Evolutionary conservation across 2,329 filamentous ascomycete genomes (phyloP).

Genomic region (Rutstroemia sp.): DNA sequence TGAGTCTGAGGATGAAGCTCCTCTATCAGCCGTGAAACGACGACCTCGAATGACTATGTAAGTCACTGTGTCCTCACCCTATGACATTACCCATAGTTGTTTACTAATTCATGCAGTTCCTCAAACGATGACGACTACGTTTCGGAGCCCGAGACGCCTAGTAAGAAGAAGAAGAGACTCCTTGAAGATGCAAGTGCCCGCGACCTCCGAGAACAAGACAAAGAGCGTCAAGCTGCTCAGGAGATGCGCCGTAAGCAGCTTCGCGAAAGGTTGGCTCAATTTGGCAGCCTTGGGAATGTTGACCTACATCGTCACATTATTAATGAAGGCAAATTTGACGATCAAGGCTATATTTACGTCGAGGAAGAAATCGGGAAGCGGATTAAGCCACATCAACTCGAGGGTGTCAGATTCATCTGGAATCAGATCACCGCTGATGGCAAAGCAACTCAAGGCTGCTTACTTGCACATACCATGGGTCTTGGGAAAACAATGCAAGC

Average conservation of each 20-base stretch:
- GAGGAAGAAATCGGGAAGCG: constrained; percentile 52
- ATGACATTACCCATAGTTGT: background rate
- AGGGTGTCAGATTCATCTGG: constrained; percentile 84
- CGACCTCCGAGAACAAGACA: constrained; percentile 48
- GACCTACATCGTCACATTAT: constrained; percentile 48
- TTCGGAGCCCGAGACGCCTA: constrained; percentile 6
- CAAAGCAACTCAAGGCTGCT: constrained; percentile 60
- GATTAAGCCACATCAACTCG: constrained; percentile 75
- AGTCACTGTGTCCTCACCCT: background rate
- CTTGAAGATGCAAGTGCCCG: constrained; percentile 38
- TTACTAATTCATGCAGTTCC: background rate
- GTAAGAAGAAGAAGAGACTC: constrained; percentile 32
- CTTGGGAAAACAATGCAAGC: constrained; percentile 90
- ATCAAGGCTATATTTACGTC: constrained; percentile 56
- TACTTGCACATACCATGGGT: constrained; percentile 86
- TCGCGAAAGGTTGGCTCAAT: constrained; percentile 38
- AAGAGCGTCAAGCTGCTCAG: constrained; percentile 45
- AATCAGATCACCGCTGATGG: constrained; percentile 56
- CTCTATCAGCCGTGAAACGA: constrained; percentile 37
- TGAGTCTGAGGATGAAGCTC: constrained; percentile 22
- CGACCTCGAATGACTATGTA: constrained; percentile 10
- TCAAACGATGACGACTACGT: background rate
- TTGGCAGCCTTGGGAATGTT: constrained; percentile 37
- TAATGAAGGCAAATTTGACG: constrained; percentile 56
- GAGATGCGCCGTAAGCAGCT: constrained; percentile 43